Evolutionary conservation across 805 yeast genomes (phyloP).

Genomic region (Starmerella stigmatis): DNA sequence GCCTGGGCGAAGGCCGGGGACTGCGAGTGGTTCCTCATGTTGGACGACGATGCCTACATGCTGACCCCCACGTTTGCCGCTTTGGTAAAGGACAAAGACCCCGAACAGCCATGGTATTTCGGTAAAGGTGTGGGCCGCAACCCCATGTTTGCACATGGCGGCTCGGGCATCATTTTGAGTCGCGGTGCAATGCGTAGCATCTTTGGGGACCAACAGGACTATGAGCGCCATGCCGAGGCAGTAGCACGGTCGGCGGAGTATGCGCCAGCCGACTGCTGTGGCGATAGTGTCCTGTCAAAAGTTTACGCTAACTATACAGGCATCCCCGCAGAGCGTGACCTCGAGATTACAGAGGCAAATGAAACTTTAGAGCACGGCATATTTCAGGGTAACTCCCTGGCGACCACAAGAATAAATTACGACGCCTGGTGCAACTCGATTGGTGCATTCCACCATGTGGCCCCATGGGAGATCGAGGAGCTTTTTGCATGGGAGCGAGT

Average conservation of each 20-base stretch:
- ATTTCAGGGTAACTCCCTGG: slow-evolving; percentile 30
- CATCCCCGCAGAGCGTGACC: slow-evolving; percentile 13
- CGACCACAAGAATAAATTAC: slow-evolving; percentile 14
- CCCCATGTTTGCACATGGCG: slow-evolving; percentile 33
- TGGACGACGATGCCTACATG: slow-evolving; percentile 33
- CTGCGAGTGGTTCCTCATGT: slow-evolving; percentile 31
- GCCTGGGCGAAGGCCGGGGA: slow-evolving; percentile 27
- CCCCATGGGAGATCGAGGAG: slow-evolving; percentile 26
- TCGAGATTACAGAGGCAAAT: slow-evolving; percentile 10
- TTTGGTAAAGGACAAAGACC: slow-evolving; percentile 24
- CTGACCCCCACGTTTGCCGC: slow-evolving; percentile 26
- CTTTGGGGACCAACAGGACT: slow-evolving; percentile 21
- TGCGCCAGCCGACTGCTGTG: slow-evolving; percentile 29
- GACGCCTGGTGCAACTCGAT: slow-evolving; percentile 29
- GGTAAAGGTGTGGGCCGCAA: slow-evolving; percentile 25
- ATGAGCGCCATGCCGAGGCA: not conserved
- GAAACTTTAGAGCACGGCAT: slow-evolving; percentile 9
- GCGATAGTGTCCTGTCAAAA: slow-evolving; percentile 30
- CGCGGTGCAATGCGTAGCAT: slow-evolving; percentile 27
- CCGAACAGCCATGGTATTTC: slow-evolving; percentile 27
- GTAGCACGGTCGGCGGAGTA: slow-evolving; percentile 21
- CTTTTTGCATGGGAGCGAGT: slow-evolving; percentile 27
- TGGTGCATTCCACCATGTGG: slow-evolving; percentile 29
- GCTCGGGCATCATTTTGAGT: slow-evolving; percentile 31
- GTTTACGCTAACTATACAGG: slow-evolving; percentile 22